Evolutionary conservation across 805 yeast genomes (phyloP), one percentile per base, ranked within the genome.

Genomic region (Metschnikowia chrysomelidarum): DNA sequence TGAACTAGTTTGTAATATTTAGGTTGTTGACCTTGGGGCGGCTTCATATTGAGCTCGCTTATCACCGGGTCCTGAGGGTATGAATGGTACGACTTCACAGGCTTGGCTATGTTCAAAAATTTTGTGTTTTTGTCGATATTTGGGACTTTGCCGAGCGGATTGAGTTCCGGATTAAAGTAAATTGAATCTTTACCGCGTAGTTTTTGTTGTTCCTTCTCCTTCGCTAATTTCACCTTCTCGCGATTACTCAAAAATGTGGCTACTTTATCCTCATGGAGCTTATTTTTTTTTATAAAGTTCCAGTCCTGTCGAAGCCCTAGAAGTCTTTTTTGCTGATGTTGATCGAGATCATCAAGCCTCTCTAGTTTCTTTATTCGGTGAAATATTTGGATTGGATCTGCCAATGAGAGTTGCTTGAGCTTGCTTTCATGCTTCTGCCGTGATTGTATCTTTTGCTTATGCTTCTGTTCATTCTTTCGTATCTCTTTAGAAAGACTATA

Each of bases 111-210:
- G 32, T 62, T 64, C 12, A 57, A 47, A 4, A 41, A 34, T 9
- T 20, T 31, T 2, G 31, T 24, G 12, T 30, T 18, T 9, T 34
- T 33, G n/a, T 13, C 19, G 19, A 20, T 8, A 16, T 30, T 17
- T 0, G 84, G 83, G 0, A 79, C 75, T 30, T 50, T 56, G 0
- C 87, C 87, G 4, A 69, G 49, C 2, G 82, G 79, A 41, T 81
- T 81, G 62, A 82, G 69, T 42, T 80, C 85, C 4, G 81, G 78
- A 46, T 81, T 82, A 54, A 75, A 79, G 50, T 73, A 81, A 2
- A 78, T 62, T 6, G 85, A 78, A 24, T 65, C 57, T 19, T 46
- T 49, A 2, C 79, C 81, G 47, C 74, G 57, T 7, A 62, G 56
- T 32, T 50, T 63, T 41, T 39, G 47, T n/a, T 36, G 41, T 29